These are phyloP conservation scores for Dysphania ambrosioides DNA, from an alignment of 148 eudicot species.

Conservation along the genomic window DNA sequence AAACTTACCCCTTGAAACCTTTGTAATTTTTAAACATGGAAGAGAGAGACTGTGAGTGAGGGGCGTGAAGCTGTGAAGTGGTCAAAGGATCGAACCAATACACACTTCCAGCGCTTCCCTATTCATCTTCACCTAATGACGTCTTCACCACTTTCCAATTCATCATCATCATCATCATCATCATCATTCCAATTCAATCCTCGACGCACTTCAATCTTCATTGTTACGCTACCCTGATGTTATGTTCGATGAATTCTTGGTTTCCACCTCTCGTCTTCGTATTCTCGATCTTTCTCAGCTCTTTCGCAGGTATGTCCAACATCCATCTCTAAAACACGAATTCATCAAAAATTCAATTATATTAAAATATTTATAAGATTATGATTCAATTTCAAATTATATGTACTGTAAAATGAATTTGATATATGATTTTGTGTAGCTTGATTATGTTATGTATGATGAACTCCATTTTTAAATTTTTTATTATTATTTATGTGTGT, in stretches of 20 bases:
- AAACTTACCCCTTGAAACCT: too few relatives aligned
- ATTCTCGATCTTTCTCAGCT: conserved; percentile 33
- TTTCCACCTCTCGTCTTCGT: conserved; percentile 15
- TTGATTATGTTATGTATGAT: too few relatives aligned
- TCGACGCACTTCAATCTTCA: background rate
- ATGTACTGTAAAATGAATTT: too few relatives aligned
- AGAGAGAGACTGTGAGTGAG: too few relatives aligned
- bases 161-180: background rate
- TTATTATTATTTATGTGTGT: too few relatives aligned
- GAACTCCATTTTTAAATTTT: too few relatives aligned
- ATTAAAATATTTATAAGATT: too few relatives aligned
- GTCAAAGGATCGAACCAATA: background rate
- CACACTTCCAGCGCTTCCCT: background rate
- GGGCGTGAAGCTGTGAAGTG: background rate
- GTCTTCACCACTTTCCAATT: background rate
- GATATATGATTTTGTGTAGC: too few relatives aligned
- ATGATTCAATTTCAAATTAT: too few relatives aligned
- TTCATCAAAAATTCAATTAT: too few relatives aligned
- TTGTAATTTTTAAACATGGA: too few relatives aligned
- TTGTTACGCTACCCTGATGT: conserved; percentile 12
- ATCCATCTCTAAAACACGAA: too few relatives aligned
- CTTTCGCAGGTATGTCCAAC: conserved; percentile 37
- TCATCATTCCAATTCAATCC: background rate
- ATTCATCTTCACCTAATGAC: background rate
- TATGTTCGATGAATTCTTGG: conserved; percentile 29